A percentile compares a stretch with the other conserved stretches of the same genome.
Conservation (phyloP, 129 eudicot genomes). For the Chrysanthemum lavandulifolium region DNA sequence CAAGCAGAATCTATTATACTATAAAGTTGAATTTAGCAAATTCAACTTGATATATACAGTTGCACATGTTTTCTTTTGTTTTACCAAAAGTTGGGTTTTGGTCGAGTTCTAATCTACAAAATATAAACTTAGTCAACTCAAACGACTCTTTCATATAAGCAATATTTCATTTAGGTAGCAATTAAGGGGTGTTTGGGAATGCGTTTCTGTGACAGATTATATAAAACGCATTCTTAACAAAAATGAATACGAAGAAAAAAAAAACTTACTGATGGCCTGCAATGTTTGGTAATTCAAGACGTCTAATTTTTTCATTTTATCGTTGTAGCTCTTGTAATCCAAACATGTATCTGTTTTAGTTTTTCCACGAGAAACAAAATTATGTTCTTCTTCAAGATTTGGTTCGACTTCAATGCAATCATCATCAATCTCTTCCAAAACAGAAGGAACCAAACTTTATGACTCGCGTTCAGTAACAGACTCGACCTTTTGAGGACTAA, state of each 20-base stretch:
- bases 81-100: neutral
- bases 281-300: constrained; percentile 81
- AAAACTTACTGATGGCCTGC: constrained; percentile 88
- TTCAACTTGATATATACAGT: neutral
- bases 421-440: constrained; percentile 27
- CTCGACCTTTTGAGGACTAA: constrained; percentile 25
- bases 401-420: constrained; percentile 21
- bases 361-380: constrained; percentile 7
- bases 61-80: constrained; percentile 11
- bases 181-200: too few species aligned
- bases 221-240: constrained; percentile 3
- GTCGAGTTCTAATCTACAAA: constrained; percentile 17
- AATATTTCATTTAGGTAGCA: too few species aligned
- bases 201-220: neutral
- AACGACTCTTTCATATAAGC: constrained; percentile 3
- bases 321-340: constrained; percentile 68
- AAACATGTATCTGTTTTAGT: constrained; percentile 35
- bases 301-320: constrained; percentile 84
- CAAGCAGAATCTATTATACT: neutral
- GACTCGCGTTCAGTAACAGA: constrained; percentile 6
- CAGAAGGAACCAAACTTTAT: constrained; percentile 9
- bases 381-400: constrained; percentile 3
- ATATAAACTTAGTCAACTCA: constrained; percentile 18
- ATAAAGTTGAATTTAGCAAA: constrained; percentile 4
- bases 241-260: neutral